Conservation (phyloP, 805 yeast species). For the Dipodascus albidus region DNA sequence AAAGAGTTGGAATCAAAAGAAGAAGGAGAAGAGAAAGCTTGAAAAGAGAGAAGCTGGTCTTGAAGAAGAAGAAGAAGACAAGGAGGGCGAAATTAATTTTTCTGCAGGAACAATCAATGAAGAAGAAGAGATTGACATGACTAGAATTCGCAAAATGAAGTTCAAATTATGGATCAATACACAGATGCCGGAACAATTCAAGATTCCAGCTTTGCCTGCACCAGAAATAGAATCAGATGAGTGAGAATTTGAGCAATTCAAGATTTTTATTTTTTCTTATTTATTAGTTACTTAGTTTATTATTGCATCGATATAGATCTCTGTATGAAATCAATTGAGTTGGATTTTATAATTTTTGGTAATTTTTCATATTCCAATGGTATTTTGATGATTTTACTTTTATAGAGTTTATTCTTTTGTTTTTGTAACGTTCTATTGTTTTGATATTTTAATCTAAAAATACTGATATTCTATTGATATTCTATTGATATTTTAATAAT, state of each 20-base stretch:
- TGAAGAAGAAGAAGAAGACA: constrained; percentile 43
- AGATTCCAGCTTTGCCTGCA: not conserved
- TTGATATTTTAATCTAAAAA: too few species aligned
- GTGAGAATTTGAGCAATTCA: not conserved
- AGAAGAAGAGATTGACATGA: not conserved
- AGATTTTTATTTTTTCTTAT: not conserved
- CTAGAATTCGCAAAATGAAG: not conserved
- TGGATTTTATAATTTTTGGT: too few species aligned
- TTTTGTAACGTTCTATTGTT: too few species aligned
- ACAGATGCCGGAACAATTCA: not conserved
- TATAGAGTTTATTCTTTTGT: too few species aligned
- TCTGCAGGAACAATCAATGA: not conserved
- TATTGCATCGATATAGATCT: too few species aligned
- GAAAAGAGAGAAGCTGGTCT: constrained; percentile 8
- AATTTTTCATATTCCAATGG: too few species aligned
- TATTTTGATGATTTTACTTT: too few species aligned
- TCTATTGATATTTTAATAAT: too few species aligned
- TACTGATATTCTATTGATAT: too few species aligned
- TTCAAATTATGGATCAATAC: not conserved
- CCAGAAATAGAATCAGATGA: not conserved
- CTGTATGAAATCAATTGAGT: too few species aligned
- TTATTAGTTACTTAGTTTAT: not conserved
- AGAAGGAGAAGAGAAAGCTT: constrained; percentile 41
- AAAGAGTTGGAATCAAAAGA: not conserved
- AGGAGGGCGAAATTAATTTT: constrained; percentile 31